Evolutionary conservation across 2,329 filamentous ascomycete genomes (phyloP).

Genomic region (Herpotrichia juniperi): DNA sequence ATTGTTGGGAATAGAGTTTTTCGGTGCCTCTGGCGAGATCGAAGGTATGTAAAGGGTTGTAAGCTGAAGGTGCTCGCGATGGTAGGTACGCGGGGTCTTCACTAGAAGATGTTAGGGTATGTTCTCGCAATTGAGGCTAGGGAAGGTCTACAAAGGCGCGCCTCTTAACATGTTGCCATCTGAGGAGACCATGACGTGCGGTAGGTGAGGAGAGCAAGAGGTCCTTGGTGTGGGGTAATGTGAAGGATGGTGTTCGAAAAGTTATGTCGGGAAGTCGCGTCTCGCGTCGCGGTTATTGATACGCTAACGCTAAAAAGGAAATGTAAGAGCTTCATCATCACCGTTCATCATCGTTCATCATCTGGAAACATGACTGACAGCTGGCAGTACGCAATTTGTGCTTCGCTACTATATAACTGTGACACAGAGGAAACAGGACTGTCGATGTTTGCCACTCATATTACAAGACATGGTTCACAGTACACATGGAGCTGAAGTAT

Average conservation of each 20-base stretch:
- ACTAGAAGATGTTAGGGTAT: conserved; percentile 16
- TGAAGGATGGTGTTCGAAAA: conserved; percentile 11
- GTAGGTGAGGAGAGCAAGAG: background rate
- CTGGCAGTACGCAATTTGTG: no score
- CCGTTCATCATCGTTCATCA: no score
- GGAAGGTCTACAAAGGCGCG: conserved; percentile 33
- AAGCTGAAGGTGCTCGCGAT: conserved; percentile 57
- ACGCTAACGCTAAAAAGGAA: conserved; percentile 23
- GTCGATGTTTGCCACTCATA: no score
- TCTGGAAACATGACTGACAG: no score
- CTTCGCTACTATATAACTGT: no score
- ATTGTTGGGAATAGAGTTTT: conserved; percentile 89
- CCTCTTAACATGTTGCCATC: conserved; percentile 33
- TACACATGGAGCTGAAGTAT: background rate
- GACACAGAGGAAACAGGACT: no score
- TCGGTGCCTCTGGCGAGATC: conserved; percentile 67
- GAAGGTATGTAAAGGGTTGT: conserved; percentile 79
- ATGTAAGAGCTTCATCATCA: conserved; percentile 13
- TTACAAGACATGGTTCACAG: no score
- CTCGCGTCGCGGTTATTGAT: conserved; percentile 16
- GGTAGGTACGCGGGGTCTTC: conserved; percentile 29
- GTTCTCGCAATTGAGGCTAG: background rate
- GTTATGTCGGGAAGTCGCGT: conserved; percentile 23
- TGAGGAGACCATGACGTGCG: conserved; percentile 17
- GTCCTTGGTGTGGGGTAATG: background rate